Base-by-base conservation (phyloP, 1,139 yeast species). In the Candida buenavistaensis region DNA sequence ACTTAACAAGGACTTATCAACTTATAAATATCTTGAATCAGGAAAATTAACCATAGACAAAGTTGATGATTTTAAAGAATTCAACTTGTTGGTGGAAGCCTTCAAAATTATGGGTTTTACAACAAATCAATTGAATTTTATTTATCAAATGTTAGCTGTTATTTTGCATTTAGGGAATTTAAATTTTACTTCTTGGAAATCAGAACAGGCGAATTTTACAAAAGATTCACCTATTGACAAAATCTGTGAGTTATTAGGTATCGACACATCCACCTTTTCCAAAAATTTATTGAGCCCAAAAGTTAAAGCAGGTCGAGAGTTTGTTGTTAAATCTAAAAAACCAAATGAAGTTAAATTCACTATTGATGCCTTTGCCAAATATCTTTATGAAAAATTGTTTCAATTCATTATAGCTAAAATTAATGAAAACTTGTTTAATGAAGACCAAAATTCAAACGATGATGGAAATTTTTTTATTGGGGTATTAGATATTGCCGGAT, bases 401-500 rank as follows among this genome's bases (percentile, higher is more conserved):
- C 85, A 85, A 36, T 79, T 70, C 50, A 75, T 94, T 27, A 95
- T 92, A 9, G 74, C 73, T 40, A 75, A 78, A 36, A 86, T 94
- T 50, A 94, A 94, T 54, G 68, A 68, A n/a, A 83, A 79, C 37
- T 70, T 90, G 30, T 77, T 50, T 29, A 46, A 46, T 19, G 59
- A 54, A 16, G 59, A 55, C 7, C 46, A 45, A 5, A 32, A 47
- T 12, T 48, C 39, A 26, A 57, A 55, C 12, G 79, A 83, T 39
- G 24, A 22, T 10, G 11, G 12, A 7, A n/a, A 22, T 22, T 22
- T 22, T 14, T 90, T 83, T 48, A 88, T 92, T 48, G 98, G 99
- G 2, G 94, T 94, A 3, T 68, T 92, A 40, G 99, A 92, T 68
- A 94, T 92, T 51, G 97, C 97, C 0, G 99, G 98, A 6, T 94